Evolutionary conservation across 805 yeast species (phyloP).

Genomic region (Kodamaea laetipori): DNA sequence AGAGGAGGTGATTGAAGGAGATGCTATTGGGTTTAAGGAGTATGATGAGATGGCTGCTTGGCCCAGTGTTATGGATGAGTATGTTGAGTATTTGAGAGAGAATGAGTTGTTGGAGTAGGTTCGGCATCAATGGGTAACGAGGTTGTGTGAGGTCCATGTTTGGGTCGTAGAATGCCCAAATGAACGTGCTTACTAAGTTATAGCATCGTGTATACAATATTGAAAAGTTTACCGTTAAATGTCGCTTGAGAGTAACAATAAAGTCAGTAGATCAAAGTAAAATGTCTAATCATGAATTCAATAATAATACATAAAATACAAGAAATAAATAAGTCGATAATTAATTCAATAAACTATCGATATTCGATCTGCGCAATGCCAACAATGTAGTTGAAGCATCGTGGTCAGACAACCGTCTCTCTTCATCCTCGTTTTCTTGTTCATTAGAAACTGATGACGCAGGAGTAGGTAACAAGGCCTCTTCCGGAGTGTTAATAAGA

Average conservation of each 20-base stretch:
- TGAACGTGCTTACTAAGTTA: no score
- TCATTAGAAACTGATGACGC: conserved; percentile 17
- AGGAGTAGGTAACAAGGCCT: conserved; percentile 9
- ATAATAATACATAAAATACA: no score
- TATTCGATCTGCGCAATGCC: conserved; percentile 43
- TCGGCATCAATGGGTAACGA: background rate
- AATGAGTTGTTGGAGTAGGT: conserved; percentile 18
- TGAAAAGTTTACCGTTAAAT: no score
- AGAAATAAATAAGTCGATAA: no score
- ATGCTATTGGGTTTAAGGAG: conserved; percentile 49
- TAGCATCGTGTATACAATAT: no score
- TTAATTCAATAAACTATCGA: conserved; percentile 42
- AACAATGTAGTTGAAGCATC: conserved; percentile 43
- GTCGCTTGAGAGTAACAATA: no score
- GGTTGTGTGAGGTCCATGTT: background rate
- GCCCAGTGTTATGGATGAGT: conserved; percentile 89
- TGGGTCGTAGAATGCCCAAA: no score
- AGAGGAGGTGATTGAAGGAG: conserved; percentile 46
- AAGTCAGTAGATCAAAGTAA: no score
- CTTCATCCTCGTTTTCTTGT: conserved; percentile 20
- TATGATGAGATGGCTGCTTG: conserved; percentile 87
- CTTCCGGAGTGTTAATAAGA: conserved; percentile 11
- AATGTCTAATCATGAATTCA: no score
- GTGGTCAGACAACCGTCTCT: conserved; percentile 24
- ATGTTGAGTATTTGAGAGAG: conserved; percentile 57